Evolutionary conservation across 1,284 basidiomycete species (phyloP), one percentile per base, ranked within the genome.

Genomic region (Naganishia liquefaciens): DNA sequence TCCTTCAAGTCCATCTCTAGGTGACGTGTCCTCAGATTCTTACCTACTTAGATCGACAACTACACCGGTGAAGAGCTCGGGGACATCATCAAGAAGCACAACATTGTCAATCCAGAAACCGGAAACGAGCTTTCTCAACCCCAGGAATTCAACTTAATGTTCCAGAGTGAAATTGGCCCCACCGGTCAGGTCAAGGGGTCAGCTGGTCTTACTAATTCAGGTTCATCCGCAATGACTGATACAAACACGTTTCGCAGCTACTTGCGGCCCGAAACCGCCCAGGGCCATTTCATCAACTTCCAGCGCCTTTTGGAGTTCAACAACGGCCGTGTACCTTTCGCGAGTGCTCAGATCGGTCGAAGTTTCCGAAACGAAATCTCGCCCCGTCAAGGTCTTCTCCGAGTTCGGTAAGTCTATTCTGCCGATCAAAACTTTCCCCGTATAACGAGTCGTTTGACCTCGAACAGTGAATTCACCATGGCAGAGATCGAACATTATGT

Each of bases 241-340:
- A 33, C 19, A 43, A 10, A 27, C 52, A 28, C 21, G 21, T 25
- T 0, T n/a, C 30, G 21, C 68, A 91, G 91, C 51, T 99, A 88
- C 81, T 87, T 99, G 62, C 93, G 95, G 28, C 96, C 96, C 11
- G 95, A 99, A 80, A 99, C 95, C 0, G 95, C 96, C 0, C 96
- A 99, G 78, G 93, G 96, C 65, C 95, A 99, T 80, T 99, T 99
- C 84, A 87, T 98, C 78, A 99, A 99, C 85, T 99, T 99, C 83
- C 88, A 88, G 70, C 89, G 95, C 49, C 84, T 99, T 40, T 88
- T 98, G 70, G 95, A 98, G 65, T 99, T 96, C 84, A 99, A 99
- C 84, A 96, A 98, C 77, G 92, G 92, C 42, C 88, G 89, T 44
- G 82, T 99, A 27, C 95, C 95, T 2, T 99, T 99, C 76, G 96